Evolutionary conservation across 768 basidiomycete species (phyloP), one percentile per base, ranked within the genome.

Genomic region (Lactarius psammicola): DNA sequence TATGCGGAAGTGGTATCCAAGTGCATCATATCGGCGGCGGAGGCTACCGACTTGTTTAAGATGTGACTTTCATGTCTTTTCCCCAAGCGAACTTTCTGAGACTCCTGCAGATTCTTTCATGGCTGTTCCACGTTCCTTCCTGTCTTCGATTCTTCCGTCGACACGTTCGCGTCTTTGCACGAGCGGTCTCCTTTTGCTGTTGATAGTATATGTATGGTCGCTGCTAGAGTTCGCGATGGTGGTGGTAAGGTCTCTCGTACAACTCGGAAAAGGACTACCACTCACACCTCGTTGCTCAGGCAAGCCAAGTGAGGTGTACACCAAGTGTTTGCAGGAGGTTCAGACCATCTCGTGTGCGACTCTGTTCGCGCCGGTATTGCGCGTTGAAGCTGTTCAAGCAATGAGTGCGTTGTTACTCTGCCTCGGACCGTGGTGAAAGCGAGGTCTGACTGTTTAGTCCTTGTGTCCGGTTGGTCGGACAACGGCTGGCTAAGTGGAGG

Each of bases 401-500:
- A 96, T 94, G 91, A 91, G 93, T 94, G 67, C 74, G 92, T 79
- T 51, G 56, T 60, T 31, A 30, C 6, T 54, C 17, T 36, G 17
- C 3, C 6, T 54, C 18, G 17, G 18, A 64, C 40, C 26, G 17
- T 31, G 56, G 62, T 34, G 28, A 66, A 20, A 42, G 23, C 34
- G 26, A 61, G 4, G 23, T 46, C 31, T n/a, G 55, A 57, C n/a
- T 64, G 59, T 53, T 63, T 56, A 95, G 92, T 95, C 64, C 81
- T 97, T 59, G 87, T 96, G 23, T 90, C 95, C 40, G 94, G 94
- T 6, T 98, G 94, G 90, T 94, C 92, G 20, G 93, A 95, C 70
- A 93, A 93, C 71, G 93, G 93, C n/a, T 95, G 94, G 94, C 75
- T 97, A 40, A 94, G 90, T 70, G 92, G 93, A 11, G 94, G 92